Conservation (phyloP, 805 yeast species). For the Cyberlindnera bimundalis region DNA sequence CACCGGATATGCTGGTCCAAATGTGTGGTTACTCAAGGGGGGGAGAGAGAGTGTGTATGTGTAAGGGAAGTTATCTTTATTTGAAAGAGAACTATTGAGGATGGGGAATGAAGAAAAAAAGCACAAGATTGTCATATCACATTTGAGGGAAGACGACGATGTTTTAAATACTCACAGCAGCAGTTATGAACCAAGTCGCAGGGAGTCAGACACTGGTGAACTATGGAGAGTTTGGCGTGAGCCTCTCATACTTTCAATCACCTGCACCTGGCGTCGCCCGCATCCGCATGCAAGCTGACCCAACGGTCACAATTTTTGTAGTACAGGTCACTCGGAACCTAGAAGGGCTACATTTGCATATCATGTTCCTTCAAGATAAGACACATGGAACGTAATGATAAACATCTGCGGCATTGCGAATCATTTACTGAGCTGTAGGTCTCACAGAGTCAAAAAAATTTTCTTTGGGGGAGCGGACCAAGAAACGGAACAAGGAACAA, state of each 20-base stretch:
- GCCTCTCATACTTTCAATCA: background rate
- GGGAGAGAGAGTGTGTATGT: background rate
- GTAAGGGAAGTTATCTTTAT: too few relatives aligned
- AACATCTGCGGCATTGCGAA: too few relatives aligned
- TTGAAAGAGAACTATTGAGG: too few relatives aligned
- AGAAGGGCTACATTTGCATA: background rate
- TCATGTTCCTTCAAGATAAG: background rate
- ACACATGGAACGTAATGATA: too few relatives aligned
- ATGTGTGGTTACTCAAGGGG: background rate
- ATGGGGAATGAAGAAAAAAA: too few relatives aligned
- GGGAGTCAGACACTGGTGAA: background rate
- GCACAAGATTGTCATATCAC: background rate
- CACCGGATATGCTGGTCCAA: background rate
- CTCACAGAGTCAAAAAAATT: too few relatives aligned
- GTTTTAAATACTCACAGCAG: background rate
- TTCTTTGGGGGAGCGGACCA: too few relatives aligned
- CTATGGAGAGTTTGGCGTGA: background rate
- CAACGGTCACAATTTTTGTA: constrained; percentile 3
- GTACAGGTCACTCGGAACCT: background rate
- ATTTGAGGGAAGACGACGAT: background rate
- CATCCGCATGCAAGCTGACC: constrained; percentile 7
- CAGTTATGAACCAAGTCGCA: background rate
- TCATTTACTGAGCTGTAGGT: too few relatives aligned
- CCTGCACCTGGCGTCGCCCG: constrained; percentile 2
- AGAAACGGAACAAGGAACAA: too few relatives aligned